Conservation (phyloP, 495 filamentous ascomycete genomes). For the Penicillium turbatum region DNA sequence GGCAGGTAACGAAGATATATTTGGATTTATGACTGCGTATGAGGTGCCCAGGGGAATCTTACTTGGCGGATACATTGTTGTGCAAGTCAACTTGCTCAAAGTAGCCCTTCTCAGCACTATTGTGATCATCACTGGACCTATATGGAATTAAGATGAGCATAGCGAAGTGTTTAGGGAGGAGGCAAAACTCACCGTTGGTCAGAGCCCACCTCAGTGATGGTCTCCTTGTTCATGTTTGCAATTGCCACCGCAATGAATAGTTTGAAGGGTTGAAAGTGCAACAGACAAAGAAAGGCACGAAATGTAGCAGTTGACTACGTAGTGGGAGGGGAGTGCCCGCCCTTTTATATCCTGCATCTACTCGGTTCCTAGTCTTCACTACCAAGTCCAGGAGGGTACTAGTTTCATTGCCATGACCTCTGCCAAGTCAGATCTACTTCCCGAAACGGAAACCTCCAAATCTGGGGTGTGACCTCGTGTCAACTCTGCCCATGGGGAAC, state of each 20-base stretch:
- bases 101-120: constrained; percentile 30
- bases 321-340: not conserved
- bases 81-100: constrained; percentile 45
- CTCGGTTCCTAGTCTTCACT: not conserved
- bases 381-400: not conserved
- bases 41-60: constrained; percentile 8
- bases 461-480: not conserved
- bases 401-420: not conserved
- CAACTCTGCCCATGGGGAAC: constrained; percentile 3
- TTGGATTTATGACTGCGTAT: not conserved
- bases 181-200: not conserved
- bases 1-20: not conserved
- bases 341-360: constrained; percentile 15
- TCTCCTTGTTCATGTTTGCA: constrained; percentile 9
- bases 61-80: constrained; percentile 49
- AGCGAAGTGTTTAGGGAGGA: too few relatives aligned
- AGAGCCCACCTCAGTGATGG: constrained; percentile 3
- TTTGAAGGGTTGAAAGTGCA: not conserved
- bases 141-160: constrained; percentile 2
- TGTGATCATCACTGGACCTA: constrained; percentile 21
- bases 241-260: not conserved
- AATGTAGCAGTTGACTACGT: not conserved
- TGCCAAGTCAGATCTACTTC: constrained; percentile 10
- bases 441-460: not conserved
- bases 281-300: not conserved